phyloP scores from a whole-genome alignment of 768 basidiomycete genomes.

The Tulasnella sp. region DNA sequence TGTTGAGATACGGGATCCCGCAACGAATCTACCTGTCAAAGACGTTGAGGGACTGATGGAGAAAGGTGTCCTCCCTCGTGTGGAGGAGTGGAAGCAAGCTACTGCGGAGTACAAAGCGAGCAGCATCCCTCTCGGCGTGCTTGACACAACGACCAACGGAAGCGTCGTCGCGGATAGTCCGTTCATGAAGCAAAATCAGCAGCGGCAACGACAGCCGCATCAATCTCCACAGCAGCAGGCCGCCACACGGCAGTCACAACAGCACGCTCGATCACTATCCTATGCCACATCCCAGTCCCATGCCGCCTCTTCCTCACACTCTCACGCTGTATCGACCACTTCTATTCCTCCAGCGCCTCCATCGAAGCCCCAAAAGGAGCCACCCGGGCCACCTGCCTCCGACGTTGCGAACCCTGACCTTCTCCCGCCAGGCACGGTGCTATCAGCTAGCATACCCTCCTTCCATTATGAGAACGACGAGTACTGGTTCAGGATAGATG shows the following conservation, averaged over 20 bases:
- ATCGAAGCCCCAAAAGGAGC: background rate
- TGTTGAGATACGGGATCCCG: conserved; percentile 90
- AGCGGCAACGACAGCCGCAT: conserved; percentile 18
- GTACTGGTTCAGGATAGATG: conserved; percentile 96
- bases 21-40: conserved; percentile 65
- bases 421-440: conserved; percentile 72
- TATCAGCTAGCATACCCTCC: conserved; percentile 84
- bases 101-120: conserved; percentile 93
- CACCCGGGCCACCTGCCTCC: background rate
- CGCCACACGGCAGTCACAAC: conserved; percentile 1
- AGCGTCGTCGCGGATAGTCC: conserved; percentile 38
- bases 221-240: conserved; percentile 18
- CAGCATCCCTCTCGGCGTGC: conserved; percentile 86
- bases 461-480: conserved; percentile 94
- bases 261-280: conserved; percentile 5
- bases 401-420: conserved; percentile 12
- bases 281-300: conserved; percentile 18
- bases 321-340: conserved; percentile 12
- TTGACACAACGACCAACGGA: conserved; percentile 45
- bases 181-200: conserved; percentile 21
- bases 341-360: too few species aligned
- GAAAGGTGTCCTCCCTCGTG: conserved; percentile 78
- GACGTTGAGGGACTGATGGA: conserved; percentile 75
- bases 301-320: conserved; percentile 26
- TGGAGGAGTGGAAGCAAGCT: conserved; percentile 98